These are phyloP conservation scores for Saturnispora besseyi DNA, from an alignment of 805 yeast genomes.

Conservation along the genomic window DNA sequence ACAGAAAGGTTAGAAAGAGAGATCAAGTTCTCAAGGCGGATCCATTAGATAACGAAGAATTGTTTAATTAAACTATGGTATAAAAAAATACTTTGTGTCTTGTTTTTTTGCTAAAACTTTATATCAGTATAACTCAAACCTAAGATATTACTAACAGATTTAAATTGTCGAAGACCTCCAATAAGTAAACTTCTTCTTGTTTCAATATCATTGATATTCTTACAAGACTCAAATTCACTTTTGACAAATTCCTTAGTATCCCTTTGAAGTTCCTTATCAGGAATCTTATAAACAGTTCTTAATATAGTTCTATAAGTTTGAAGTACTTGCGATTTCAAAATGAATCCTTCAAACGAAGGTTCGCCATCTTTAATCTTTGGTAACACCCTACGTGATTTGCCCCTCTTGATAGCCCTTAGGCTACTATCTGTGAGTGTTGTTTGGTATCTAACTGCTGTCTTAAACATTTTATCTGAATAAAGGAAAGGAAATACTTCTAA, in stretches of 20 bases:
- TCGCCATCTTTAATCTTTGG: constrained; percentile 8
- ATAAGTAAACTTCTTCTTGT: constrained; percentile 24
- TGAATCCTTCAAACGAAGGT: constrained; percentile 19
- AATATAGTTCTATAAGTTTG: constrained; percentile 27
- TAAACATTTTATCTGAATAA: neutral
- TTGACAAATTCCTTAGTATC: constrained; percentile 25
- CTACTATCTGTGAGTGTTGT: constrained; percentile 8
- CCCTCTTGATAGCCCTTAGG: constrained; percentile 2
- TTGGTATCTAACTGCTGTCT: neutral
- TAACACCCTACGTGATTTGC: neutral
- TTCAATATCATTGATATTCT: constrained; percentile 20
- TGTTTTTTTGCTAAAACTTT: neutral
- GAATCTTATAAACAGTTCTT: constrained; percentile 20
- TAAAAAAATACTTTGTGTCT: neutral
- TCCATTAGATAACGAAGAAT: constrained; percentile 70
- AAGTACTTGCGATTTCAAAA: constrained; percentile 22
- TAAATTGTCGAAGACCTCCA: constrained; percentile 28
- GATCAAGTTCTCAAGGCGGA: constrained; percentile 67
- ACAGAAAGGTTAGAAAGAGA: constrained; percentile 67
- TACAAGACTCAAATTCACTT: constrained; percentile 24
- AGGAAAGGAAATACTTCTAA: neutral
- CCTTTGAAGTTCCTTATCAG: constrained; percentile 14
- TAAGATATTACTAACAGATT: constrained; percentile 21
- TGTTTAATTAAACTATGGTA: constrained; percentile 43
- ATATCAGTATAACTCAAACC: constrained; percentile 24